Percentiles rank a stretch among this genome's conserved stretches.
Evolutionary conservation across 805 yeast genomes (phyloP).

Genomic region (Candida ponderosae): DNA sequence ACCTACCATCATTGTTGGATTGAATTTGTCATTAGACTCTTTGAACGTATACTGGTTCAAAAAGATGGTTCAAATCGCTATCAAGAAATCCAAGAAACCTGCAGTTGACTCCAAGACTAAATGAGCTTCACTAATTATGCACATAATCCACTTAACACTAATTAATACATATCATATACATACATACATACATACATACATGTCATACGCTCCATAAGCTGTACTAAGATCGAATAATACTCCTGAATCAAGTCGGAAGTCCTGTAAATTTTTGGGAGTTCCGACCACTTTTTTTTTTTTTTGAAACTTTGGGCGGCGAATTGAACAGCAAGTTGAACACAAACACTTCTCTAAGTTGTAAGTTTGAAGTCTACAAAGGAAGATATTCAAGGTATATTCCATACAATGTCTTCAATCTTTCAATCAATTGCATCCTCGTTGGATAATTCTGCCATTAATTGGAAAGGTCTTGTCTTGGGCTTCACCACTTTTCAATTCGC

Average conservation of each 20-base stretch:
- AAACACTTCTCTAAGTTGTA: not conserved
- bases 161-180: too few species aligned
- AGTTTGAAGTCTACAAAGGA: not conserved
- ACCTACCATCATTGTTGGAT: slow-evolving; percentile 39
- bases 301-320: too few species aligned
- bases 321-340: not conserved
- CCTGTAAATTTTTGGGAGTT: too few species aligned
- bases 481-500: slow-evolving; percentile 67
- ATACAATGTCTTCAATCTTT: slow-evolving; percentile 19
- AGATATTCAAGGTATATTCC: not conserved
- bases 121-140: too few species aligned
- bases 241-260: too few species aligned
- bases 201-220: too few species aligned
- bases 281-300: too few species aligned
- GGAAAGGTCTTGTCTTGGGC: slow-evolving; percentile 72
- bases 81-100: slow-evolving; percentile 30
- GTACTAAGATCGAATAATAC: too few species aligned
- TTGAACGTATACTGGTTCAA: slow-evolving; percentile 82
- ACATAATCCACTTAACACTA: too few species aligned
- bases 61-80: slow-evolving; percentile 78
- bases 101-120: too few species aligned
- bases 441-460: slow-evolving; percentile 65
- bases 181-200: too few species aligned
- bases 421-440: slow-evolving; percentile 38
- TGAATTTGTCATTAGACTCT: slow-evolving; percentile 56